Percentiles rank a stretch among this genome's conserved stretches.
These are phyloP conservation scores for Symbiotaphrina buchneri DNA, from an alignment of 495 filamentous ascomycete species.

Conservation along the genomic window DNA sequence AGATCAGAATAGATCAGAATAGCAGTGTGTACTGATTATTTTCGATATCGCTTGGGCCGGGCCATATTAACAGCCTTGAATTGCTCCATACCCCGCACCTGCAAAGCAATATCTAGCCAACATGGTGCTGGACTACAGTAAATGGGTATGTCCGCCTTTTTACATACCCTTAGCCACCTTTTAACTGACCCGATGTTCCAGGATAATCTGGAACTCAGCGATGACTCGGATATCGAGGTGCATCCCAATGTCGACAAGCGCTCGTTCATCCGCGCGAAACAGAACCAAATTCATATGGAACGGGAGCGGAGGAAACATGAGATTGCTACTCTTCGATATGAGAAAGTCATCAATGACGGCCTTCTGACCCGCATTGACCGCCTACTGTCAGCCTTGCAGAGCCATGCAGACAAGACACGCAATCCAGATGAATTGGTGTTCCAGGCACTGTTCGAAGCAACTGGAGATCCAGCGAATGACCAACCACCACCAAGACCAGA, in stretches of 20 bases:
- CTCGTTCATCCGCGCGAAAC: slow-evolving; percentile 96
- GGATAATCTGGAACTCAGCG: slow-evolving; percentile 86
- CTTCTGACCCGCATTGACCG: slow-evolving; percentile 61
- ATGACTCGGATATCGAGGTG: slow-evolving; percentile 95
- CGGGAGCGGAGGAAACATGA: slow-evolving; percentile 62
- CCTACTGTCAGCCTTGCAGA: slow-evolving; percentile 46
- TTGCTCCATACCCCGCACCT: no score
- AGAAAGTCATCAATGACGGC: slow-evolving; percentile 81
- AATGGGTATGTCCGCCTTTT: slow-evolving; percentile 37
- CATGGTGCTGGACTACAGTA: slow-evolving; percentile 90
- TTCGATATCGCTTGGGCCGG: no score
- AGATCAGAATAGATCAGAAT: no score
- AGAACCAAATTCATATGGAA: slow-evolving; percentile 85
- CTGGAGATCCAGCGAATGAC: slow-evolving; percentile 47
- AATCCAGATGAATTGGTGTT: slow-evolving; percentile 70
- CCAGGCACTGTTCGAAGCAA: slow-evolving; percentile 61
- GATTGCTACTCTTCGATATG: slow-evolving; percentile 81
- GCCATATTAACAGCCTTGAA: no score
- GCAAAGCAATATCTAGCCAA: no score
- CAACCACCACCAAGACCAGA: slow-evolving; percentile 46
- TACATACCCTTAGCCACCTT: neutral
- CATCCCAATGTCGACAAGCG: slow-evolving; percentile 98
- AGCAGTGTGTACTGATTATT: no score
- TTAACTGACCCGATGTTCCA: slow-evolving; percentile 8
- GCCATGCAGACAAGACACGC: slow-evolving; percentile 34